Base-by-base conservation (phyloP, 345 rosid species). In the Cardiospermum halicacabum region DNA sequence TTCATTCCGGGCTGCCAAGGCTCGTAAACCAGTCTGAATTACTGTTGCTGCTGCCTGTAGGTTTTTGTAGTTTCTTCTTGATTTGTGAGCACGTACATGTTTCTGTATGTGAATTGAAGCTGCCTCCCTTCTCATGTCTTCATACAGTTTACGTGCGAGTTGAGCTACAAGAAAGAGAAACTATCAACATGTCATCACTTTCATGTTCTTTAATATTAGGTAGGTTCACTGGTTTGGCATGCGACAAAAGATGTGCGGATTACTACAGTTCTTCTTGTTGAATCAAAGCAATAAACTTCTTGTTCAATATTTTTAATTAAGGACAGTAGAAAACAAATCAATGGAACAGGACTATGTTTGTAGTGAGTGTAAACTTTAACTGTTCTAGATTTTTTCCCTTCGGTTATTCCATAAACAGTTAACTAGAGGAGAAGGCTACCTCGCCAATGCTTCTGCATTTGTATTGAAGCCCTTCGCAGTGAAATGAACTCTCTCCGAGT, bases 61-160 rank as follows among this genome's bases (percentile, higher is more conserved):
- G 18, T 66, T 71, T 32, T 50, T 74, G 75, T 82, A 87, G 64
- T 56, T 34, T 39, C 53, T 73, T 69, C 86, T 76, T 62, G 82
- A 80, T 64, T 22, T 67, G 56, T 74, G 76, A 54, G 75, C 73
- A 56, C 85, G 86, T 11, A 45, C 64, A 61, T 78, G 62, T 69
- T 80, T 84, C 61, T 84, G 86, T 30, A 84, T 76, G 53, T 71
- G 63, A 18, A 70, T 64, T 25, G 86, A 72, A 48, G 83, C 89
- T 49, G 89, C 83, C 68, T 84, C 86, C 56, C 76, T 75, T 56
- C 81, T 67, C 85, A 82, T 75, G 57, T 69, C 39, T 59, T 80
- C 80, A 71, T 82, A 84, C 50, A 80, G 60, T 71, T 80, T 77
- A 70, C 83, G 81, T n/a, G 89, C 89, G 53, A 80, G 74, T 78